These are phyloP conservation scores for Podaxis rugospora DNA, from an alignment of 768 basidiomycete genomes.

Conservation along the genomic window DNA sequence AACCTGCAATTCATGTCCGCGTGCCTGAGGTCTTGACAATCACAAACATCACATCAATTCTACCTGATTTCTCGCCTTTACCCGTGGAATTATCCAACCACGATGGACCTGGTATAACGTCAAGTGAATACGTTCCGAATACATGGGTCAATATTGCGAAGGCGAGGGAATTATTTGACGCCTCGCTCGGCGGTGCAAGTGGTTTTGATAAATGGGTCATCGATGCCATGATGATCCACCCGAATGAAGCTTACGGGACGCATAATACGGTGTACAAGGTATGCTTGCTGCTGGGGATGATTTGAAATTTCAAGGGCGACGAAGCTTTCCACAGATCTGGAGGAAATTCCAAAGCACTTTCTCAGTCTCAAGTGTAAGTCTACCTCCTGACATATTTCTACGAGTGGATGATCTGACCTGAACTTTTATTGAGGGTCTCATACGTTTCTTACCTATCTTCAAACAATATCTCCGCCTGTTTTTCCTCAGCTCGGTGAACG, in stretches of 20 bases:
- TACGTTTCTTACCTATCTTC: conserved; percentile 55
- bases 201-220: conserved; percentile 70
- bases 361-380: conserved; percentile 39
- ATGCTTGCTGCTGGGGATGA: not conserved
- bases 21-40: conserved; percentile 34
- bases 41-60: conserved; percentile 33
- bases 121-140: conserved; percentile 35
- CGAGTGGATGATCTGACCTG: not conserved
- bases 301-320: not conserved
- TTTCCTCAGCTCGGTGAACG: conserved; percentile 55
- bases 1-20: conserved; percentile 61
- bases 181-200: conserved; percentile 49
- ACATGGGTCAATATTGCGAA: conserved; percentile 53
- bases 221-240: conserved; percentile 59
- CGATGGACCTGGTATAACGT: conserved; percentile 30
- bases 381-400: not conserved
- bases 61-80: conserved; percentile 53
- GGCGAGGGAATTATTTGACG: conserved; percentile 51
- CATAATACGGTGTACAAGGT: conserved; percentile 70
- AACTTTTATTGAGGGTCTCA: conserved; percentile 31
- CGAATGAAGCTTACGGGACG: conserved; percentile 66
- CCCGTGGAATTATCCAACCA: conserved; percentile 30
- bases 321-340: conserved; percentile 55
- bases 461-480: conserved; percentile 58
- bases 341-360: conserved; percentile 61